Percentiles rank a stretch among this genome's conserved stretches.
These are phyloP conservation scores for Priceomyces medius DNA, from an alignment of 805 yeast species.

Conservation along the genomic window DNA sequence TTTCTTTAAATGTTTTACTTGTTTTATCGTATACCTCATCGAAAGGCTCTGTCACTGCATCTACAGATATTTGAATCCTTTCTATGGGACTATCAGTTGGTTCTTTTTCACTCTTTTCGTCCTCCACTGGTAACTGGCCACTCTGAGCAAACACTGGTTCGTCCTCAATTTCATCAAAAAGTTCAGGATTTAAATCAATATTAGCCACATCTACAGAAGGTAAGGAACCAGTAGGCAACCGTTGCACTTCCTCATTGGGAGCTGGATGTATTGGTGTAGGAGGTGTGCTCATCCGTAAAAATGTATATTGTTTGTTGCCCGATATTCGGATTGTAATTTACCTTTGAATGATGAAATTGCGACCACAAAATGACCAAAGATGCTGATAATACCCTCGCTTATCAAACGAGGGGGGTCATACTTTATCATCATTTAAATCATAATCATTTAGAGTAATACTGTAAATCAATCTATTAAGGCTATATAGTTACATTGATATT, in stretches of 20 bases:
- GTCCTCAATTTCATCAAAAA: slow-evolving; percentile 27
- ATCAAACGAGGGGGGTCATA: slow-evolving; percentile 2
- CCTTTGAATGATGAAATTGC: not conserved
- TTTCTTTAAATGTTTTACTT: slow-evolving; percentile 10
- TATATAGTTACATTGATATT: too few relatives aligned
- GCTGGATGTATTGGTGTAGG: slow-evolving; percentile 36
- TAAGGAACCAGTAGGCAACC: slow-evolving; percentile 25
- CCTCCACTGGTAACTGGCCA: not conserved
- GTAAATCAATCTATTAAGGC: not conserved
- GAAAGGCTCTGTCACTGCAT: slow-evolving; percentile 17
- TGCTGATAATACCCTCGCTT: slow-evolving; percentile 4
- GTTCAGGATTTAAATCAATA: slow-evolving; percentile 41
- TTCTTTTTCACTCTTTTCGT: not conserved
- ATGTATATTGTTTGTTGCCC: not conserved
- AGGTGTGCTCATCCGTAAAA: slow-evolving; percentile 20
- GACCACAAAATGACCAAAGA: slow-evolving; percentile 4
- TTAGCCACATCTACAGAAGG: slow-evolving; percentile 18
- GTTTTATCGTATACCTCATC: slow-evolving; percentile 25
- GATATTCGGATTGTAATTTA: slow-evolving; percentile 5
- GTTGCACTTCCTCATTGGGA: slow-evolving; percentile 31
- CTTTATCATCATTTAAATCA: not conserved
- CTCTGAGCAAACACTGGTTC: not conserved
- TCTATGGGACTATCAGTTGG: not conserved
- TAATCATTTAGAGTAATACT: not conserved
- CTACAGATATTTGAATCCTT: not conserved